phyloP scores from a whole-genome alignment of 1,139 yeast genomes.

The Hanseniaspora sp. region DNA sequence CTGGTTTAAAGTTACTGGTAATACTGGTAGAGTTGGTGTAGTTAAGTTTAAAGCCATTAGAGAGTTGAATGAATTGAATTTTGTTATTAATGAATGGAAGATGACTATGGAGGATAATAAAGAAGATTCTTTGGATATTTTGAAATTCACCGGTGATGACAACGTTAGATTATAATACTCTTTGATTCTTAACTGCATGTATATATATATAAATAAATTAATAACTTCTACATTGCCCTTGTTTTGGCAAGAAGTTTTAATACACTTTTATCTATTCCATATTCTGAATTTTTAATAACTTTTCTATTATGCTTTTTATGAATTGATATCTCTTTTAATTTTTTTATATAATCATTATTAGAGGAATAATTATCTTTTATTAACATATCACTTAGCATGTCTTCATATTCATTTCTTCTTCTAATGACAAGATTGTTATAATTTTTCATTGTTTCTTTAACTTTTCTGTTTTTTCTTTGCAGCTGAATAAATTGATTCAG shows the following conservation, averaged over 20 bases:
- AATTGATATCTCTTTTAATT: background rate
- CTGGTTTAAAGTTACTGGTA: conserved; percentile 58
- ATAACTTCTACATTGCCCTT: background rate
- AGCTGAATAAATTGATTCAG: background rate
- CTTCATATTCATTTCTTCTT: background rate
- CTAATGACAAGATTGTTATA: background rate
- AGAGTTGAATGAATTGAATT: conserved; percentile 45
- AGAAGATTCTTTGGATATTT: background rate
- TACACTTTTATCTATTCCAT: background rate
- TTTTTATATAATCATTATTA: background rate
- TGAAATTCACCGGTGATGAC: background rate
- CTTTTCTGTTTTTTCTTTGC: background rate
- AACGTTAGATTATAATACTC: background rate
- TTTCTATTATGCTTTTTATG: background rate
- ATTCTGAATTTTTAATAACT: background rate
- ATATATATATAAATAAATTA: background rate
- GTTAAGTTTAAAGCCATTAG: conserved; percentile 51
- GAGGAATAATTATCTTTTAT: background rate
- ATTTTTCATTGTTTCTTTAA: background rate
- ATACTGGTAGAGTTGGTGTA: conserved; percentile 38
- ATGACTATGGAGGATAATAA: conserved; percentile 25
- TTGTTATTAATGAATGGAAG: conserved; percentile 50
- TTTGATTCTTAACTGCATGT: background rate
- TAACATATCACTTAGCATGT: background rate
- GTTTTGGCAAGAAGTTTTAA: background rate